These are phyloP conservation scores for Hyaloscypha hepaticicola DNA, from an alignment of 495 filamentous ascomycete genomes.

Conservation along the genomic window DNA sequence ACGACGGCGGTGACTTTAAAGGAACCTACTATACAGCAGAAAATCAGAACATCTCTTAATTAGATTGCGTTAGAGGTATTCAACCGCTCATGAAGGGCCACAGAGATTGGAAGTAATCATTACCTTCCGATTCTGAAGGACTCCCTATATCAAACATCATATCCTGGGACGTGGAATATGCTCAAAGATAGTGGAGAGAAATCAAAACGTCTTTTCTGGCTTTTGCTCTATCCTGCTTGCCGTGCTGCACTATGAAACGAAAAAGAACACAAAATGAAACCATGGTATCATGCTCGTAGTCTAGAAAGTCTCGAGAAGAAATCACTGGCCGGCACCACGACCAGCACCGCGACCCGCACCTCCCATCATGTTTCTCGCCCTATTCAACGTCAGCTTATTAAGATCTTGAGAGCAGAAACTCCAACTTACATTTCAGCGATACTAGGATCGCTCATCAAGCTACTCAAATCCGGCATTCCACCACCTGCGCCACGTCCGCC, in stretches of 20 bases:
- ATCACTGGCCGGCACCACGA: conserved; percentile 37
- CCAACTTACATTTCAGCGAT: conserved; percentile 87
- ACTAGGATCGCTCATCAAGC: conserved; percentile 85
- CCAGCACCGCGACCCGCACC: conserved; percentile 50
- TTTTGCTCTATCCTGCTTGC: background rate
- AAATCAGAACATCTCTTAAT: no score
- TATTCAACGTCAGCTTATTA: conserved; percentile 35
- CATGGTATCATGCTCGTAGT: background rate
- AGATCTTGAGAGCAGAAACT: background rate
- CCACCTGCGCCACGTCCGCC: conserved; percentile 56
- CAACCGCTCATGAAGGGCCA: no score
- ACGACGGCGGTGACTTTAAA: no score
- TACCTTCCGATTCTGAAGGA: no score
- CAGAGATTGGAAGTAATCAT: no score
- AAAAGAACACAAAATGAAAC: background rate
- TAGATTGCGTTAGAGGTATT: no score
- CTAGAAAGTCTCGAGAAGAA: background rate
- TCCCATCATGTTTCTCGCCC: conserved; percentile 79
- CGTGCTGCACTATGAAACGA: background rate
- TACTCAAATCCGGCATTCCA: conserved; percentile 76
- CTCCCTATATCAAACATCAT: background rate
- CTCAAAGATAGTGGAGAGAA: background rate
- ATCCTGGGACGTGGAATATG: background rate
- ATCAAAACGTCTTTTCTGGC: background rate
- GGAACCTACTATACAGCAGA: no score